Evolutionary conservation across 1,284 basidiomycete genomes (phyloP), one percentile per base, ranked within the genome.

Genomic region (Rhodotorula sp.): DNA sequence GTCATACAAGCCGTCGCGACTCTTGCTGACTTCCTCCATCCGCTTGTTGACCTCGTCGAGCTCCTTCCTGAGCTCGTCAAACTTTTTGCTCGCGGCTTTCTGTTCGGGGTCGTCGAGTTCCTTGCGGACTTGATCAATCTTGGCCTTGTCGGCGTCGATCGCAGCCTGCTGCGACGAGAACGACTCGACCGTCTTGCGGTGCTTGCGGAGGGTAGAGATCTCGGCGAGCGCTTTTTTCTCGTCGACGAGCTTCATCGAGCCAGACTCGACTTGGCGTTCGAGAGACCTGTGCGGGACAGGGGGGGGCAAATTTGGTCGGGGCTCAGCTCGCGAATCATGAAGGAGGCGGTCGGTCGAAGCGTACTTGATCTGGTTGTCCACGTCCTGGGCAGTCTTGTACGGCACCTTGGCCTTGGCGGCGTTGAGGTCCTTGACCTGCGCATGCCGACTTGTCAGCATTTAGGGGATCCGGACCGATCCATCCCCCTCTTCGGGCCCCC

Each of bases 171-270:
- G 86, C 2, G 87, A 82, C 79, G 93, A 88, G 84, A 95, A 92
- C 43, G 80, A 76, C 81, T 94, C 91, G 64, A 95, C 87, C 21
- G 83, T 81, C 80, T 72, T 71, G 69, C 74, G 72, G 21, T 63
- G 77, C 61, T 73, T 73, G 52, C 69, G 68, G 49, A 76, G 69
- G 3, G 31, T 21, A 12, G 72, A 79, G 77, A 99, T 97, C 79
- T 99, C 95, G 77, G 88, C 86, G 28, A 99, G 85, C 8, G 95
- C 92, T 75, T 92, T 89, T 83, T 97, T 98, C 83, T 99, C 97
- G 68, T 97, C 95, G 52, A 90, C 94, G 67, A 99, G 86, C 81
- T 94, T 97, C 86, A 99, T 86, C 74, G 80, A 87, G 31, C 95
- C 97, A 15, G 91, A 90, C 80, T 98, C 95, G 71, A 99, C 89